phyloP scores from a whole-genome alignment of 2,329 filamentous ascomycete genomes.

The Epichloe typhina region DNA sequence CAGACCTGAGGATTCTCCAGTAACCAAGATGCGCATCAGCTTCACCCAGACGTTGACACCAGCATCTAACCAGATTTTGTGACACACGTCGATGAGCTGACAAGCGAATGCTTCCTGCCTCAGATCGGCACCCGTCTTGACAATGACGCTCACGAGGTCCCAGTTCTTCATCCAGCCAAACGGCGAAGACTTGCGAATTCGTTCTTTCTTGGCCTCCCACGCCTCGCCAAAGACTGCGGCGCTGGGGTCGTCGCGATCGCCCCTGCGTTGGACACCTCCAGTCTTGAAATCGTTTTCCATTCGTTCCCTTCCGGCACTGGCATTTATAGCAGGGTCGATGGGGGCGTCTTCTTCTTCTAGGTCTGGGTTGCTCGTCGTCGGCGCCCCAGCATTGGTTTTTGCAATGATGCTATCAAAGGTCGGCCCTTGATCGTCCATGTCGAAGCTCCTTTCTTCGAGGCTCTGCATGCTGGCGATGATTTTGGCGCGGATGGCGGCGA shows the following conservation, averaged over 20 bases:
- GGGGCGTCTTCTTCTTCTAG: conserved; percentile 44
- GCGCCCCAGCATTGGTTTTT: conserved; percentile 44
- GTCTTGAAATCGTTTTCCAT: conserved; percentile 90
- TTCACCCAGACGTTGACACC: conserved; percentile 74
- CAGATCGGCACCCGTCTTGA: conserved; percentile 74
- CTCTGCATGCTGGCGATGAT: conserved; percentile 88
- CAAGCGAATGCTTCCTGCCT: conserved; percentile 79
- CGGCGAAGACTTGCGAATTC: conserved; percentile 69
- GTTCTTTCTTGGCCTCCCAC: conserved; percentile 73
- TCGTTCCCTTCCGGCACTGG: conserved; percentile 61
- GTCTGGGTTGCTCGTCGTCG: conserved; percentile 27
- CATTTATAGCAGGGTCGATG: conserved; percentile 42
- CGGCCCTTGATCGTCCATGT: conserved; percentile 57
- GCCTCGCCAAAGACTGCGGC: conserved; percentile 79
- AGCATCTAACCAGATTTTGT: conserved; percentile 69
- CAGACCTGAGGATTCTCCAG: conserved; percentile 69
- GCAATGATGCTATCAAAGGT: conserved; percentile 77
- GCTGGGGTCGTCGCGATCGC: conserved; percentile 73
- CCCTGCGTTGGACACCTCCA: conserved; percentile 66
- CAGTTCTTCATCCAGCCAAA: conserved; percentile 87
- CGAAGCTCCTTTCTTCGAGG: conserved; percentile 74
- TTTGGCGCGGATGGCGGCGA: conserved; percentile 71
- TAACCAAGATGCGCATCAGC: conserved; percentile 75
- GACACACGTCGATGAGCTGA: conserved; percentile 69
- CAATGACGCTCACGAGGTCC: conserved; percentile 77